Percentiles rank a stretch among this genome's conserved stretches.
Conservation (phyloP, 2,329 filamentous ascomycete genomes). For the Zopfia rhizophila region DNA sequence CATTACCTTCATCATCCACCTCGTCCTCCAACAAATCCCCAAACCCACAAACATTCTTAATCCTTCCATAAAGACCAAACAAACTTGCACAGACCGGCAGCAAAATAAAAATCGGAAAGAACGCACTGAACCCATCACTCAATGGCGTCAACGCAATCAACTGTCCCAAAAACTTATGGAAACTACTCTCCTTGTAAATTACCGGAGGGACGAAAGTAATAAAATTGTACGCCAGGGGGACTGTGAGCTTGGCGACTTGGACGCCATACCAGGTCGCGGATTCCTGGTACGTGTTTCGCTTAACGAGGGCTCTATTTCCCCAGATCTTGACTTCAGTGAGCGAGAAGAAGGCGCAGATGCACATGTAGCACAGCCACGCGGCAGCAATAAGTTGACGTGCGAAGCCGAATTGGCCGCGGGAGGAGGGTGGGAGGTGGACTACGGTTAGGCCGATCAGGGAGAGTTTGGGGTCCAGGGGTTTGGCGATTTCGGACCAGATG, state of each 20-base stretch:
- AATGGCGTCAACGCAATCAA: constrained; percentile 85
- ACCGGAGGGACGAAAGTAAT: constrained; percentile 82
- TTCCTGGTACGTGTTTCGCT: constrained; percentile 90
- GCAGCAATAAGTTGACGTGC: constrained; percentile 86
- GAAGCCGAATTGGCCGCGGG: constrained; percentile 81
- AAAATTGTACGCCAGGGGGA: constrained; percentile 96
- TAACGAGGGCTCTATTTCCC: constrained; percentile 91
- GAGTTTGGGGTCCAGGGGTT: constrained; percentile 78
- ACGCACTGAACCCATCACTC: constrained; percentile 83
- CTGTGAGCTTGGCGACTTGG: constrained; percentile 90
- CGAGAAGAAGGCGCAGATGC: constrained; percentile 83
- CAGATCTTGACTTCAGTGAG: constrained; percentile 97
- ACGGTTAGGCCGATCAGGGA: constrained; percentile 76
- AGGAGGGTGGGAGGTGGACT: constrained; percentile 77
- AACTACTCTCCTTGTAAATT: constrained; percentile 81
- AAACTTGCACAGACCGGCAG: constrained; percentile 85
- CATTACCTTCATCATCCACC: constrained; percentile 69
- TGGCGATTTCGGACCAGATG: constrained; percentile 93
- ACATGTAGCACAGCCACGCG: constrained; percentile 97
- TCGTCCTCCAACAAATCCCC: constrained; percentile 82
- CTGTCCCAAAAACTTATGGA: constrained; percentile 86
- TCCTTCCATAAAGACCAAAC: constrained; percentile 88
- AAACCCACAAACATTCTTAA: constrained; percentile 81
- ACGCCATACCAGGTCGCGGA: constrained; percentile 96
- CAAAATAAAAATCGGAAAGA: constrained; percentile 89